Evolutionary conservation across 2,329 filamentous ascomycete genomes (phyloP), one percentile per base, ranked within the genome.

Genomic region (Scedosporium boydii): DNA sequence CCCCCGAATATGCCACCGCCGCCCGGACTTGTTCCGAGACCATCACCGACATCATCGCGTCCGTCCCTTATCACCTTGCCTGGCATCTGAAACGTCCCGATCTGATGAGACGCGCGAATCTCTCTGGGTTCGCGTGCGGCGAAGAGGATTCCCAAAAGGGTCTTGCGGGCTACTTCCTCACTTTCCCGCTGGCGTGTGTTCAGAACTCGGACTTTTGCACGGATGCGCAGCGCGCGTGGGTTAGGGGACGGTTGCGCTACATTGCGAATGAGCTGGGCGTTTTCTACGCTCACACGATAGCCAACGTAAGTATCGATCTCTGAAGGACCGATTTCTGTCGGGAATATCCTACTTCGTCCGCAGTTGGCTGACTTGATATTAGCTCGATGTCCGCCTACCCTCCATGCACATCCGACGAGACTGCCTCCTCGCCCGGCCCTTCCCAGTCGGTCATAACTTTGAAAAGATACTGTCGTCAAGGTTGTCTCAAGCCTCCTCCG

Each of bases 351-450:
- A 23, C 48, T 53, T 21, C n/a, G n/a, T 21, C 21, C 23, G 58
- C 44, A 21, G 23, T 44, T 62, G 34, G 14, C 38, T 59, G 34
- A 38, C n/a, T 23, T 38, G 51, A 38, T 63, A 44, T 62, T 59
- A 85, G 83, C 76, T 85, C 60, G 78, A 83, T 68, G 71, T 86
- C 60, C 82, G 84, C 26, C 76, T 86, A 18, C 84, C 85, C 2
- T 86, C 82, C 0, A 86, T 87, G 84, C 76, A 86, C 64, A 85
- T 87, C 69, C 78, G 76, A 29, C 74, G 79, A 42, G 82, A 85
- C 67, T 76, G 76, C 4, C 70, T 83, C 9, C 75, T 82, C 73
- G 75, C 77, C 2, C 74, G 72, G 58, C 76, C 77, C 2, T 78
- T 77, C 61, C 73, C 75, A 5, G 70, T 73, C 59, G 72, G 73